These are phyloP conservation scores for Pythium angustatum DNA, from an alignment of 352 stramenopile species.

Conservation along the genomic window DNA sequence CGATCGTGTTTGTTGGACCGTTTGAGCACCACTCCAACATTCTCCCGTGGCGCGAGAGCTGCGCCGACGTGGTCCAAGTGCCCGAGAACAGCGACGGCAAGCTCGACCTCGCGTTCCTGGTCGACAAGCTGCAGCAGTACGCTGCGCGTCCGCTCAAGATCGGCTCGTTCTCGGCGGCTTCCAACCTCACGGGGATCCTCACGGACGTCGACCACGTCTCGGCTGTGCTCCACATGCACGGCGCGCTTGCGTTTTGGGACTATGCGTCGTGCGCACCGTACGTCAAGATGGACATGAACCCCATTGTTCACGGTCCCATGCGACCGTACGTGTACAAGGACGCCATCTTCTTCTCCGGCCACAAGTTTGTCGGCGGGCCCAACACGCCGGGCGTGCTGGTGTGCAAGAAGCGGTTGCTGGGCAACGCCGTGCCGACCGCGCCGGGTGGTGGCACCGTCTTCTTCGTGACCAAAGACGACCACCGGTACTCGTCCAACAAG, in stretches of 20 bases:
- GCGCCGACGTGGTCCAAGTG: slow-evolving; percentile 62
- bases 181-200: slow-evolving; percentile 93
- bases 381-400: slow-evolving; percentile 91
- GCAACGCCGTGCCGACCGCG: slow-evolving; percentile 44
- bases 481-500: slow-evolving; percentile 80
- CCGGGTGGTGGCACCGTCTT: slow-evolving; percentile 49
- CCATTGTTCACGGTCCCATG: slow-evolving; percentile 35
- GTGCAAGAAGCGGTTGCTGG: slow-evolving; percentile 87
- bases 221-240: slow-evolving; percentile 82
- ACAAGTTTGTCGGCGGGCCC: slow-evolving; percentile 95
- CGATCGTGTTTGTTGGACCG: slow-evolving; percentile 88
- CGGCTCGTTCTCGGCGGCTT: slow-evolving; percentile 87
- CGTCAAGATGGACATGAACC: slow-evolving; percentile 93
- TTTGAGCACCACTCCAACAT: slow-evolving; percentile 97
- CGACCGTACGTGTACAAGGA: slow-evolving; percentile 77
- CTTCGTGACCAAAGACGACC: slow-evolving; percentile 45
- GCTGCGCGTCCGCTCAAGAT: slow-evolving; percentile 47
- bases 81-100: slow-evolving; percentile 37
- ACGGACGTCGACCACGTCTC: slow-evolving; percentile 85
- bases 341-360: slow-evolving; percentile 92
- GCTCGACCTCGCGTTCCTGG: slow-evolving; percentile 55
- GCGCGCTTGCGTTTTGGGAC: slow-evolving; percentile 92
- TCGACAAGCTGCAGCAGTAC: slow-evolving; percentile 46
- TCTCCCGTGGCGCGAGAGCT: slow-evolving; percentile 92
- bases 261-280: slow-evolving; percentile 93